Evolutionary conservation across 2,329 filamentous ascomycete genomes (phyloP), one percentile per base, ranked within the genome.

Genomic region (Verruconis gallopava): DNA sequence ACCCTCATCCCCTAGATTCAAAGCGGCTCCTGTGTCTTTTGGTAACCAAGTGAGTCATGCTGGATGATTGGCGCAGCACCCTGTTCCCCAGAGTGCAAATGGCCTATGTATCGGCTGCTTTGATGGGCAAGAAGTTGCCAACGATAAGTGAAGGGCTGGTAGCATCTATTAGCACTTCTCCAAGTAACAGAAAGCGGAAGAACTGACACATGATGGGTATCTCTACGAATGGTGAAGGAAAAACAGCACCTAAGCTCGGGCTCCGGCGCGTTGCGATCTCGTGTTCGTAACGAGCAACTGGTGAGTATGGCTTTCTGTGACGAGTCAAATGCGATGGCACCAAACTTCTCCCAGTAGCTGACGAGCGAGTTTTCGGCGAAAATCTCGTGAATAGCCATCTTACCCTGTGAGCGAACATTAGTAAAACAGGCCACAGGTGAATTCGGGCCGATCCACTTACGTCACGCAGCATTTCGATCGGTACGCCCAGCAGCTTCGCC

Each of bases 301-400:
- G 91, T 98, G 50, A 98, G 68, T 54, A 98, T 85, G 17, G 89
- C 93, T 59, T 98, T 94, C 57, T 96, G 91, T 6, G 77, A 79
- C 44, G 81, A 77, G 56, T 98, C 91, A 61, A 98, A 98, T 6
- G 91, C 93, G 53, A 98, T 96, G 4, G 86, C 89, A 39, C 89
- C 88, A 55, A 98, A 98, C 55, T 98, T 94, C 62, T 98, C 91
- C 91, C 91, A 98, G 55, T 98, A 98, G 53, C 85, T 84, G 42
- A 96, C 91, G 46, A 94, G 75, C 32, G 88, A 93, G 47, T 93
- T 85, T 64, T 98, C 91, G 2, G 85, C 86, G 35, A 98, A 76
- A 48, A 98, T 93, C 59, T 98, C 88, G 58, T 98, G 91, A 37
- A 98, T 73, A 11, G 91, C 85, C 49, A 96, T 80, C 54, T 93